These are phyloP conservation scores for Fusarium austroafricanum DNA, from an alignment of 2,329 filamentous ascomycete species.

Conservation along the genomic window DNA sequence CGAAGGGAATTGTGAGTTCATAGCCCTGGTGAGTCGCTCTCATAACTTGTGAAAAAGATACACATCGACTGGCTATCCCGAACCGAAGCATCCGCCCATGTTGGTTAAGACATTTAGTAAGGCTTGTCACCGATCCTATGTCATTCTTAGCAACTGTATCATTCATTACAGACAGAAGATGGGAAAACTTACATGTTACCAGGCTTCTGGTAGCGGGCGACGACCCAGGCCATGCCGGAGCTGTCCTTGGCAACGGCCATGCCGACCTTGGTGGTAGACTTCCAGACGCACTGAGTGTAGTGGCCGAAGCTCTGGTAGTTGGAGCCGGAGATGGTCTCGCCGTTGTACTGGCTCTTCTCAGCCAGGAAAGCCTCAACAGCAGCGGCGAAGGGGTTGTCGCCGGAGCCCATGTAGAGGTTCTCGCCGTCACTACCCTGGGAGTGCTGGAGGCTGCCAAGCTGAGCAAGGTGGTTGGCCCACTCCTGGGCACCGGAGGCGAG, in stretches of 20 bases:
- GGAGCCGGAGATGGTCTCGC: conserved; percentile 30
- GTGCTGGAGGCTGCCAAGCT: conserved; percentile 36
- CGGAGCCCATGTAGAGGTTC: conserved; percentile 43
- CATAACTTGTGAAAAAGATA: conserved; percentile 28
- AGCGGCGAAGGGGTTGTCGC: conserved; percentile 26
- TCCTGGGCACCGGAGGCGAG: conserved; percentile 41
- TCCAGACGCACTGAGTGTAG: conserved; percentile 45
- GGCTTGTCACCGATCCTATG: conserved; percentile 37
- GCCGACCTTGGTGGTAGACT: conserved; percentile 43
- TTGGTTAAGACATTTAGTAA: conserved; percentile 29
- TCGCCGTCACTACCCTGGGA: conserved; percentile 37
- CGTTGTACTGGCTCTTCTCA: conserved; percentile 43
- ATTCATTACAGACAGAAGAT: no score
- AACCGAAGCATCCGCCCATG: conserved; percentile 11
- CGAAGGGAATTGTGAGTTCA: conserved; percentile 27
- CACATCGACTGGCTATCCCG: conserved; percentile 30
- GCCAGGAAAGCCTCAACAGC: conserved; percentile 39
- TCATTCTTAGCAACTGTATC: conserved; percentile 8
- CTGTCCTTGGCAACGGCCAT: conserved; percentile 35
- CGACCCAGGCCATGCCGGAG: conserved; percentile 38
- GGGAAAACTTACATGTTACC: conserved; percentile 43
- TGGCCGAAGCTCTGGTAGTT: conserved; percentile 43
- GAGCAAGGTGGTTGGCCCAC: conserved; percentile 41
- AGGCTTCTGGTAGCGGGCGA: conserved; percentile 41
- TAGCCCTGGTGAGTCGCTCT: conserved; percentile 31